Base-by-base conservation (phyloP, 208 protist species). In the Acanthamoeba lenticulata region DNA sequence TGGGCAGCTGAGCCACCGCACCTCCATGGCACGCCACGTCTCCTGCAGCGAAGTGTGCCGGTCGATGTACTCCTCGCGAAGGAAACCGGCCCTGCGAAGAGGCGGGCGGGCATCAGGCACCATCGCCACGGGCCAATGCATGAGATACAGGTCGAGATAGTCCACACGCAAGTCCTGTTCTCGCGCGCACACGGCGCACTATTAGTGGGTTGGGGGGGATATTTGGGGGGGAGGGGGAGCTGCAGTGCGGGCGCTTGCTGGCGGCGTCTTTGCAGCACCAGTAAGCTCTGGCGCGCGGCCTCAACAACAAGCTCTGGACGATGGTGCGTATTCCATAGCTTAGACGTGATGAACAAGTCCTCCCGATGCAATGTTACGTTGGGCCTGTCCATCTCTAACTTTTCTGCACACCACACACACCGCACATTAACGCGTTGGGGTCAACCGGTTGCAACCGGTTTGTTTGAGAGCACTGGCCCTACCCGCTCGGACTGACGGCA, bases 101-200 rank as follows among this genome's bases (percentile, higher is more conserved):
- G 74, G 74, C 17, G 74, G 40, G 11, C 74, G 74, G n/a, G 74
- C 74, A 24, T 85, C 21, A 9, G 74, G 74, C 38, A 85, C 24
- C 38, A 85, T 57, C 38, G 74, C 74, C 40, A 85, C 74, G 5
- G 74, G 74, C 74, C 74, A 85, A n/a, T 85, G 74, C 74, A 85
- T 57, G 27, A 85, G 29, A 38, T 85, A 85, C 42, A 85, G 40
- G 21, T 85, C 74, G 11, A 85, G 19, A 19, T 34, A 85, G 3
- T 85, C 74, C 40, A 85, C 4, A 11, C 29, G 40, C 44, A 85
- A 38, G 2, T 85, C 74, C 74, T 85, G 44, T 9, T 2, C 27
- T 24, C 13, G 1, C 62, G 32, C 62, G 9, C 34, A 3, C 21
- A 38, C 62, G 62, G 6, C 47, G 45, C 45, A 55, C 2, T 19